Base-by-base conservation (phyloP, 2,329 filamentous ascomycete genomes). In the Paraphaeosphaeria sporulosa region DNA sequence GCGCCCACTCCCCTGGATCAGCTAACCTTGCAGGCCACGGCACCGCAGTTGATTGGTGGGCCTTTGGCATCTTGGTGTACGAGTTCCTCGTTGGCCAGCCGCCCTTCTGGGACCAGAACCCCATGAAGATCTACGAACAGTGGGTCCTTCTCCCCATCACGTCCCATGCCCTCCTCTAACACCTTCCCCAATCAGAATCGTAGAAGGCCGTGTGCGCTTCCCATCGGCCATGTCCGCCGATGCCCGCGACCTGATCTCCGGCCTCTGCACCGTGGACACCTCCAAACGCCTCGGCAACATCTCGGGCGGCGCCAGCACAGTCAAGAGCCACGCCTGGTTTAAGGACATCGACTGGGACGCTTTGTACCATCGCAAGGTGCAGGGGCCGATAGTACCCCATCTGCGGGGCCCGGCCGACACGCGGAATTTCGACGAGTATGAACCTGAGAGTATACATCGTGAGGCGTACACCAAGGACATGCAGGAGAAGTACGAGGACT, bases 11-110 rank as follows among this genome's bases (percentile, higher is more conserved):
- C 34, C 38, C 52, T 48, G 47, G 38, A 49, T 43, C 60, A 38
- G 47, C 69, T 76, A 48, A 75, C 64, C 52, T 42, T 15, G 8
- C 77, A 76, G 85, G 87, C 23, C 87, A 90, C 69, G 86, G 87
- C 55, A 84, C 85, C 49, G 90, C 91, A 15, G 91, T 94, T 38
- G 91, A 94, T 81, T 94, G 91, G 91, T 94, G 92, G 92, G 91
- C 92, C 0, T 83, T 95, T 67, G 92, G 92, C 27, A 93, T 94
- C 66, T 79, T 95, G 58, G 89, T 94, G 60, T 94, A 93, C 76
- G 92, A 95, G 74, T 94, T 94, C 73, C 80, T 94, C 51, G 93
- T 92, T 10, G 92, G 92, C 30, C 93, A 94, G 72, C 92, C 92
- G 15, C 92, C 92, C 0, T 95, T 94, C 74, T 95, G 91, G 90